A percentile compares a stretch with the other conserved stretches of the same genome.
Evolutionary conservation across 257 asterid genomes (phyloP).

Genomic region (Lavandula angustifolia): DNA sequence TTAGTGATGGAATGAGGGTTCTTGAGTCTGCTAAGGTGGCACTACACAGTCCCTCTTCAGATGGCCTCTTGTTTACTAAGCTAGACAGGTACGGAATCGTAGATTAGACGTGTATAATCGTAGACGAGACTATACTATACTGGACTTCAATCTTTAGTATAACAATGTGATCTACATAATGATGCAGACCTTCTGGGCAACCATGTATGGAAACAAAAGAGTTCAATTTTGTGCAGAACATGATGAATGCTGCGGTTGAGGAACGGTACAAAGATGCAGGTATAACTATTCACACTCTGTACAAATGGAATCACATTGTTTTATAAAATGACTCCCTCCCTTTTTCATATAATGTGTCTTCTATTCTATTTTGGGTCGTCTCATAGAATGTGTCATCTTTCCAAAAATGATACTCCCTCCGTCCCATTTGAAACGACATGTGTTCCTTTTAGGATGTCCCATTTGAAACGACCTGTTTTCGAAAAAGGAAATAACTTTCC

Average conservation of each 20-base stretch:
- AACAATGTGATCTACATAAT: neutral
- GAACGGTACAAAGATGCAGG: constrained; percentile 63
- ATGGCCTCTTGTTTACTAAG: constrained; percentile 33
- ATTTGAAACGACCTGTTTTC: too few species aligned
- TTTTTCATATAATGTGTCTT: too few species aligned
- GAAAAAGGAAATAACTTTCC: too few species aligned
- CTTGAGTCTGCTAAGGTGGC: constrained; percentile 42
- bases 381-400: too few species aligned
- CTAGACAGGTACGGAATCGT: constrained; percentile 42
- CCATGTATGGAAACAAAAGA: constrained; percentile 55
- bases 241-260: constrained; percentile 54
- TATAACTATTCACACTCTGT: constrained; percentile 6
- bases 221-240: constrained; percentile 48
- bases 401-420: too few species aligned
- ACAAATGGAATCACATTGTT: neutral
- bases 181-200: constrained; percentile 48
- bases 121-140: neutral
- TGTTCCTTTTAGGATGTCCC: too few species aligned
- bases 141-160: neutral
- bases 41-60: constrained; percentile 32
- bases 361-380: too few species aligned
- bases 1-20: constrained; percentile 56
- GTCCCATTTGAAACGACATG: too few species aligned
- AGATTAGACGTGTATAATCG: neutral
- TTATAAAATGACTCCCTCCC: too few species aligned